Evolutionary conservation across 805 yeast genomes (phyloP).

Genomic region (Kodamaea lidongshanica): DNA sequence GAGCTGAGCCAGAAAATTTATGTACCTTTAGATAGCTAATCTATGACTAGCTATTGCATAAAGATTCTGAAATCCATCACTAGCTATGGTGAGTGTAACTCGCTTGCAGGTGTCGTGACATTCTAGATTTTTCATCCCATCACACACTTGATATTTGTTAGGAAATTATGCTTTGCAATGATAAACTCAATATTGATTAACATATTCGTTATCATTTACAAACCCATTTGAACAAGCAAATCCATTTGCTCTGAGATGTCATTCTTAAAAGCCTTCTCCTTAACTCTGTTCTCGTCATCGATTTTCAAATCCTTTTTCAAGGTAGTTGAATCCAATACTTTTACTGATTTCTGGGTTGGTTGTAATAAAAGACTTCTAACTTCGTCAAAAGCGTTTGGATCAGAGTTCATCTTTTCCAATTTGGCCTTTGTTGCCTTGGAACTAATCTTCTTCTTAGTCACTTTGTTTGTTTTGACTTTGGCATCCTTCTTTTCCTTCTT

Average conservation of each 20-base stretch:
- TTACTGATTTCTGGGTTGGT: conserved; percentile 8
- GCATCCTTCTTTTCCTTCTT: conserved; percentile 7
- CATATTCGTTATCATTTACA: conserved; percentile 10
- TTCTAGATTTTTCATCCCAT: no score
- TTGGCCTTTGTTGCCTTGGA: conserved; percentile 28
- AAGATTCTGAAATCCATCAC: no score
- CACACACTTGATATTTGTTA: no score
- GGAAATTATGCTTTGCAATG: background rate
- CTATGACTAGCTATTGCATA: no score
- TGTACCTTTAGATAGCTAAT: no score
- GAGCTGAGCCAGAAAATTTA: no score
- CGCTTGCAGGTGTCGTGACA: no score
- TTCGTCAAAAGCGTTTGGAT: conserved; percentile 19
- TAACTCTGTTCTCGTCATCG: conserved; percentile 28
- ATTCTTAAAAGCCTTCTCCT: conserved; percentile 29
- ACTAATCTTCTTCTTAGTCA: conserved; percentile 10
- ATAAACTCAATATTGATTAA: background rate
- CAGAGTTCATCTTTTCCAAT: conserved; percentile 31
- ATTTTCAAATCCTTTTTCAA: conserved; percentile 33
- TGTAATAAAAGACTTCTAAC: conserved; percentile 13
- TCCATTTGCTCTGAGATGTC: conserved; percentile 44
- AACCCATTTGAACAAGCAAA: conserved; percentile 39
- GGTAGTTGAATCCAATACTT: conserved; percentile 26
- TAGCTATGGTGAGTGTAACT: no score
- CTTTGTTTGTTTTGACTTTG: conserved; percentile 10